Percentiles rank a stretch among this genome's conserved stretches.
Evolutionary conservation across 2,329 filamentous ascomycete genomes (phyloP).

Genomic region (Cladosporium cucumerinum): DNA sequence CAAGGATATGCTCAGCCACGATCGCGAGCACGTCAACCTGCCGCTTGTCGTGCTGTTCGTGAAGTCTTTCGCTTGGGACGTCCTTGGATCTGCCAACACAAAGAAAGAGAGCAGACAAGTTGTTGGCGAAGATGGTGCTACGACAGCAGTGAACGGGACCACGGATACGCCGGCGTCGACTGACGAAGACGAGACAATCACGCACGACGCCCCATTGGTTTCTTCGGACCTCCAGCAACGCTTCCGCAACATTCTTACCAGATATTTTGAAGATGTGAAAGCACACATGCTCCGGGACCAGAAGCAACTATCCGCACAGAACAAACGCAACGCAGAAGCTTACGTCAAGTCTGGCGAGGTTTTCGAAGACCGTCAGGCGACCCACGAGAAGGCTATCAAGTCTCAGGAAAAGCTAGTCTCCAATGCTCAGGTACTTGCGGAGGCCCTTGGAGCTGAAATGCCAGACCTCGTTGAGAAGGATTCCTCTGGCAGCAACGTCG

Average conservation of each 20-base stretch:
- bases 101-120: conserved; percentile 77
- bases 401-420: conserved; percentile 83
- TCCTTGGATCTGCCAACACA: conserved; percentile 72
- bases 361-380: conserved; percentile 93
- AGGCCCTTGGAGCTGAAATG: conserved; percentile 87
- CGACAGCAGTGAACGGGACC: conserved; percentile 50
- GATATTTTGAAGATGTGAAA: conserved; percentile 93
- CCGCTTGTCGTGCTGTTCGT: conserved; percentile 92
- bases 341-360: conserved; percentile 98
- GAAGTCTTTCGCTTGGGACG: conserved; percentile 94
- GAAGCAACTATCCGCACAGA: conserved; percentile 80
- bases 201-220: conserved; percentile 67
- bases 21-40: conserved; percentile 86
- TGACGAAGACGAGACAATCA: conserved; percentile 46
- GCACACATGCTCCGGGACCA: conserved; percentile 85
- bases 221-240: conserved; percentile 75
- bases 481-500: conserved; percentile 60
- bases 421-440: conserved; percentile 87
- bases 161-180: conserved; percentile 52
- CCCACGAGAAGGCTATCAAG: conserved; percentile 91
- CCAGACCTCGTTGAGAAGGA: conserved; percentile 86
- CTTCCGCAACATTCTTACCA: conserved; percentile 78
- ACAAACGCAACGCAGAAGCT: conserved; percentile 91
- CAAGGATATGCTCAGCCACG: conserved; percentile 91
- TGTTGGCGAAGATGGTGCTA: conserved; percentile 74